These are phyloP conservation scores for Fusarium sp. DNA, from an alignment of 2,329 filamentous ascomycete genomes.

Conservation along the genomic window DNA sequence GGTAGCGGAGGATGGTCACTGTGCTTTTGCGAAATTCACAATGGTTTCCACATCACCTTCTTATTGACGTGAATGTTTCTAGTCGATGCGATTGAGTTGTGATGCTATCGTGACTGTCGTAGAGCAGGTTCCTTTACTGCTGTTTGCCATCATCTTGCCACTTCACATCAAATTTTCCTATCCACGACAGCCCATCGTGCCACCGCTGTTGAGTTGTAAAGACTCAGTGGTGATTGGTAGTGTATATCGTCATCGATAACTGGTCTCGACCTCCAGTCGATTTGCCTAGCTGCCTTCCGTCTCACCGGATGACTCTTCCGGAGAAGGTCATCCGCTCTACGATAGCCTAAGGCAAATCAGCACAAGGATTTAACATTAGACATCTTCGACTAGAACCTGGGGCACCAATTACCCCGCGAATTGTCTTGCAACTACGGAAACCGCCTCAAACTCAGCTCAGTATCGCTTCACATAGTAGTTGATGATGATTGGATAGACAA, in stretches of 20 bases:
- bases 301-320: constrained; percentile 29
- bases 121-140: constrained; percentile 10
- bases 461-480: neutral
- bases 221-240: constrained; percentile 12
- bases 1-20: constrained; percentile 61
- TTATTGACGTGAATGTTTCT: constrained; percentile 31
- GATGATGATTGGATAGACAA: constrained; percentile 19
- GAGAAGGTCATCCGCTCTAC: constrained; percentile 10
- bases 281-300: constrained; percentile 1
- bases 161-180: neutral
- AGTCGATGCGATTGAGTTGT: constrained; percentile 34
- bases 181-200: neutral
- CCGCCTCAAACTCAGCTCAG: constrained; percentile 1
- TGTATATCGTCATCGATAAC: constrained; percentile 32
- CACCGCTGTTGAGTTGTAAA: neutral
- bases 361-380: neutral
- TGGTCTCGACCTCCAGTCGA: constrained; percentile 9
- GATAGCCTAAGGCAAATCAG: constrained; percentile 17
- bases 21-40: constrained; percentile 71
- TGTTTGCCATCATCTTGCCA: neutral
- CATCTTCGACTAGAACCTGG: constrained; percentile 1
- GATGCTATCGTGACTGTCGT: constrained; percentile 39
- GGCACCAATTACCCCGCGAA: constrained; percentile 33
- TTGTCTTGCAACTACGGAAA: constrained; percentile 5
- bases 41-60: constrained; percentile 63